Evolutionary conservation across 768 basidiomycete species (phyloP).

Genomic region (Coprinellus aureogranulatus): DNA sequence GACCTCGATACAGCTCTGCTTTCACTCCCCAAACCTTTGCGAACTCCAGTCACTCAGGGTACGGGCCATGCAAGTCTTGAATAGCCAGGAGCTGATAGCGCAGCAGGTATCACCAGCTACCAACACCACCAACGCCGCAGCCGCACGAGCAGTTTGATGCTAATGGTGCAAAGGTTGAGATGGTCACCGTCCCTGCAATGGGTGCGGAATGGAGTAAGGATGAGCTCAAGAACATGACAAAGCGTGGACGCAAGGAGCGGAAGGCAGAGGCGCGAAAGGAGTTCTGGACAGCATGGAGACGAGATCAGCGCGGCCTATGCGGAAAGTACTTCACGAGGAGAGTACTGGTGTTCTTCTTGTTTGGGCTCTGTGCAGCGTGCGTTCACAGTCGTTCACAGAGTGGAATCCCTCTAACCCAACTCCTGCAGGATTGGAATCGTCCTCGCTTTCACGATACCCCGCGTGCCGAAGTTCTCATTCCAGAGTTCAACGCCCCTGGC

Average conservation of each 20-base stretch:
- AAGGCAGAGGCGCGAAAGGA: constrained; percentile 50
- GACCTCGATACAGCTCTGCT: constrained; percentile 68
- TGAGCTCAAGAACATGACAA: constrained; percentile 78
- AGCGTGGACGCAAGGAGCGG: constrained; percentile 62
- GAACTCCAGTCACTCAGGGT: constrained; percentile 38
- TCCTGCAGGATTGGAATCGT: constrained; percentile 57
- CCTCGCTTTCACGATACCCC: constrained; percentile 78
- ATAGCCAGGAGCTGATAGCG: not conserved
- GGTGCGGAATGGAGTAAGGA: constrained; percentile 86
- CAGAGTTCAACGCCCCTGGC: constrained; percentile 55
- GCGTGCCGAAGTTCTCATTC: constrained; percentile 73
- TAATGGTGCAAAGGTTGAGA: constrained; percentile 60
- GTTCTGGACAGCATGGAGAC: constrained; percentile 73
- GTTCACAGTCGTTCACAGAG: no score
- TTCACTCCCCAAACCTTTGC: constrained; percentile 21
- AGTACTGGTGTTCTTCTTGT: constrained; percentile 66
- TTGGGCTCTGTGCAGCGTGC: constrained; percentile 56
- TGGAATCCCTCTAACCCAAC: no score
- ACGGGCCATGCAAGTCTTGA: constrained; percentile 21
- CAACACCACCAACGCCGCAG: constrained; percentile 31
- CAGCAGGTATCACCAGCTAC: constrained; percentile 46
- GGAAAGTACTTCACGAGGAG: constrained; percentile 77
- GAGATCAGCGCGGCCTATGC: constrained; percentile 77
- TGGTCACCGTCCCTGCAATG: constrained; percentile 89
- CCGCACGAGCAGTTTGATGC: constrained; percentile 39